Conservation (phyloP, 2,329 filamentous ascomycete species). For the Juglanconis juglandina region DNA sequence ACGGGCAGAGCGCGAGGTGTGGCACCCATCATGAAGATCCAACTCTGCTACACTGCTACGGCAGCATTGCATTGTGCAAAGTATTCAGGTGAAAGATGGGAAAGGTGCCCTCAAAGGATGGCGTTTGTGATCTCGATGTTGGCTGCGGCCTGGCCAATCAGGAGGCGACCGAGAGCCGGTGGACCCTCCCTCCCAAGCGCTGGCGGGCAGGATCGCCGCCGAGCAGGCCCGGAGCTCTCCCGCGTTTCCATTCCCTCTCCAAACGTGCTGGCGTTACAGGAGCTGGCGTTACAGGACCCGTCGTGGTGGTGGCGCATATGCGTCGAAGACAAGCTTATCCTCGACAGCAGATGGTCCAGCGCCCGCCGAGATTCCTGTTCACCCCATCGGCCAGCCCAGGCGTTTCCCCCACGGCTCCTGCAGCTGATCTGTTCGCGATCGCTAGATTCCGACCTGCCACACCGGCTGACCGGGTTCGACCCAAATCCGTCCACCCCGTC, state of each 20-base stretch:
- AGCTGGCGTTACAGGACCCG: background rate
- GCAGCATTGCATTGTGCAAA: no score
- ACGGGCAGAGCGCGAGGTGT: no score
- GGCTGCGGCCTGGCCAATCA: background rate
- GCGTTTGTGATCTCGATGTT: background rate
- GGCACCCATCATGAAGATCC: no score
- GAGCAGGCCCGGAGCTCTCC: background rate
- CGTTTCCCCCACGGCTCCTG: no score
- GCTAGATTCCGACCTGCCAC: background rate
- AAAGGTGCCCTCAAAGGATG: background rate
- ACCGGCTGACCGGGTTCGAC: no score
- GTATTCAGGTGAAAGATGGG: background rate
- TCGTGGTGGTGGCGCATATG: background rate
- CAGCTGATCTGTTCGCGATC: background rate
- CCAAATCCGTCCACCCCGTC: no score
- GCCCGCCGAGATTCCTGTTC: no score
- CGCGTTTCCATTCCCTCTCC: background rate
- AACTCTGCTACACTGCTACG: no score
- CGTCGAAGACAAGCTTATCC: background rate
- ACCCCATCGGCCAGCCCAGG: no score
- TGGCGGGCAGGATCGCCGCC: no score
- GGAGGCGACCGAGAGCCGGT: background rate
- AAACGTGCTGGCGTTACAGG: background rate
- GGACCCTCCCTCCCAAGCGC: no score
- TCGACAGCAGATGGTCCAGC: no score